Base-by-base conservation (phyloP, 768 basidiomycete genomes). In the Galerina marginata region DNA sequence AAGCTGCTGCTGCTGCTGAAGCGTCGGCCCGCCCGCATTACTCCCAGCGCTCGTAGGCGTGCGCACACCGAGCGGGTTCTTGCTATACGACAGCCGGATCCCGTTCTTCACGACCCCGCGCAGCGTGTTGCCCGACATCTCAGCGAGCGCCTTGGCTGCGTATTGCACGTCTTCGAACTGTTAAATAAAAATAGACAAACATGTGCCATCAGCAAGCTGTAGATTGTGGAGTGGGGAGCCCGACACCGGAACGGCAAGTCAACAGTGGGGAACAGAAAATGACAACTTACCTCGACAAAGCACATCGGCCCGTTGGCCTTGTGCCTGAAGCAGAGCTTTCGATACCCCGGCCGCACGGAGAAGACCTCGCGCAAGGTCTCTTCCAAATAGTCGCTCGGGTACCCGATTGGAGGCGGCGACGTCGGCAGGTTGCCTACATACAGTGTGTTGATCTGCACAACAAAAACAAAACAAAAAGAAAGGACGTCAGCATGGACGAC, bases 301-400 rank as follows among this genome's bases (percentile, higher is more conserved):
- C 97, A 99, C 96, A 99, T 99, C 7, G 96, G 96, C 0, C 97
- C 96, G 67, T 96, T 96, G 72, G 86, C 93, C 79, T 99, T 99
- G 70, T 96, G 95, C 54, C 96, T 83, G 80, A 95, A 99, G 69
- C 90, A 95, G 63, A 99, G 83, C 67, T 96, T 92, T 59, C 93
- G 90, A 76, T 89, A 99, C 2, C 97, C 97, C 3, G 86, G 83
- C 44, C 88, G 90, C 33, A 80, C 80, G 29, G 84, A 82, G 74
- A 99, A 99, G 48, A 97, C 77, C 40, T 88, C 87, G 58, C 94
- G 83, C 25, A 99, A 80, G 37, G 86, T 88, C 59, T 96, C 93
- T 75, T 99, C 96, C 2, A 99, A 83, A 68, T 89, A 86, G 65
- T 91, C 89, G 47, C 88, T 84, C 39, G 92, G 86, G 67, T 87